Conservation (phyloP, 768 basidiomycete species). For the Boletus sp. region DNA sequence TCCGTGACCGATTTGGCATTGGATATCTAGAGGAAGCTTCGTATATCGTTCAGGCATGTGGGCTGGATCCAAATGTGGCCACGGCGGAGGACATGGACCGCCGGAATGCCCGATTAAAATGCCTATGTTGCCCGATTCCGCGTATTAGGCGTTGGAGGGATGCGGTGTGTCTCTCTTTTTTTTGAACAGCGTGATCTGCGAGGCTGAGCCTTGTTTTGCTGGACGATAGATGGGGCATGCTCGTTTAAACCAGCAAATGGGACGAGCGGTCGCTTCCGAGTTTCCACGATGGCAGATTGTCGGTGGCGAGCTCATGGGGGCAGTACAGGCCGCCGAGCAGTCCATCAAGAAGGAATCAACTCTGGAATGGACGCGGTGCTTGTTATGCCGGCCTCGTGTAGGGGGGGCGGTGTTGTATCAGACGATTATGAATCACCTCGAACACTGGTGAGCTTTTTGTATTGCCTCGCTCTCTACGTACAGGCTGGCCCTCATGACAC, state of each 20-base stretch:
- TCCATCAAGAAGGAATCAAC: background rate
- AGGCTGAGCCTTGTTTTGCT: no score
- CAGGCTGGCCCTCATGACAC: background rate
- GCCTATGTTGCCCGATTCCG: background rate
- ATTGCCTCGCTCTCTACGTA: background rate
- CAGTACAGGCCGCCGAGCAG: background rate
- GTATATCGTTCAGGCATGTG: constrained; percentile 9
- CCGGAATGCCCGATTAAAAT: constrained; percentile 6
- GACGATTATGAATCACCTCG: background rate
- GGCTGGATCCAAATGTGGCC: constrained; percentile 13
- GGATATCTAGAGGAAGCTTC: background rate
- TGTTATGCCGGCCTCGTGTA: background rate
- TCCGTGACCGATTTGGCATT: background rate
- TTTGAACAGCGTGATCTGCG: background rate
- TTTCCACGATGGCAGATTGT: constrained; percentile 1
- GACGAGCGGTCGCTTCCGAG: background rate
- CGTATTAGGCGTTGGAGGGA: constrained; percentile 5
- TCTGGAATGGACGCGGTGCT: background rate
- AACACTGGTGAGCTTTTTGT: background rate
- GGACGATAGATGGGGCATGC: constrained; percentile 7
- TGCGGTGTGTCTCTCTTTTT: constrained; percentile 1
- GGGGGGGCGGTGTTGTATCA: background rate
- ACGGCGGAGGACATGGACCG: constrained; percentile 10
- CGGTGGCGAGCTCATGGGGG: background rate
- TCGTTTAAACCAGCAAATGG: background rate